A percentile compares a stretch with the other conserved stretches of the same genome.
Conservation (phyloP, 306 rosid species). For the Morella rubra region DNA sequence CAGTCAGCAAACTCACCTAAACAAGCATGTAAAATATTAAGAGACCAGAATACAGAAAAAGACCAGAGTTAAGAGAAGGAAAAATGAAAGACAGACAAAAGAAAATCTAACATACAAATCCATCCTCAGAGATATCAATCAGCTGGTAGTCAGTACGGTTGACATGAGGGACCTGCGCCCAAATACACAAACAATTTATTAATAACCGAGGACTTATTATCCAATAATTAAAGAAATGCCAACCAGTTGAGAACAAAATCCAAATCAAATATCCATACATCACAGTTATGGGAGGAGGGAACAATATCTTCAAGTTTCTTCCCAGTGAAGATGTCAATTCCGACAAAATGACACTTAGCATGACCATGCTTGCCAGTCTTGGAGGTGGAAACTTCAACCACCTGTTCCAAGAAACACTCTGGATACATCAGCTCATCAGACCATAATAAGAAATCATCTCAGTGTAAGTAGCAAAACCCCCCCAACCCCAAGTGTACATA, state of each 20-base stretch:
- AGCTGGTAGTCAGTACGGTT: constrained; percentile 61
- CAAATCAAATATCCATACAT: constrained; percentile 36
- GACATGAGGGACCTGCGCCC: constrained; percentile 71
- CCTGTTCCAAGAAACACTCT: constrained; percentile 16
- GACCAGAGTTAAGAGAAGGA: background rate
- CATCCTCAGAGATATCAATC: constrained; percentile 45
- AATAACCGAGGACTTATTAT: background rate
- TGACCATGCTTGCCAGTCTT: constrained; percentile 60
- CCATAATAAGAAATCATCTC: background rate
- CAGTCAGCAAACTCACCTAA: constrained; percentile 67
- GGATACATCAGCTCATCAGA: background rate
- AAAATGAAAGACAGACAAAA: background rate
- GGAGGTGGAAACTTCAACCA: constrained; percentile 43
- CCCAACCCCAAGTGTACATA: background rate
- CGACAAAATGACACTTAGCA: constrained; percentile 76
- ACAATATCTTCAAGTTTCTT: constrained; percentile 76
- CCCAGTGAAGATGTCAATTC: constrained; percentile 62
- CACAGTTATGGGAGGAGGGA: constrained; percentile 79
- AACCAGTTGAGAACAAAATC: background rate
- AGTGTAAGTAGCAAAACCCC: background rate
- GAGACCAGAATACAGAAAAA: background rate
- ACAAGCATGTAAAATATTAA: background rate
- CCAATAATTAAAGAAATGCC: background rate
- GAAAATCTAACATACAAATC: constrained; percentile 48
- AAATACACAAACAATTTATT: background rate